Evolutionary conservation across 2,329 filamentous ascomycete species (phyloP).

Genomic region (Claviceps quebecensis): DNA sequence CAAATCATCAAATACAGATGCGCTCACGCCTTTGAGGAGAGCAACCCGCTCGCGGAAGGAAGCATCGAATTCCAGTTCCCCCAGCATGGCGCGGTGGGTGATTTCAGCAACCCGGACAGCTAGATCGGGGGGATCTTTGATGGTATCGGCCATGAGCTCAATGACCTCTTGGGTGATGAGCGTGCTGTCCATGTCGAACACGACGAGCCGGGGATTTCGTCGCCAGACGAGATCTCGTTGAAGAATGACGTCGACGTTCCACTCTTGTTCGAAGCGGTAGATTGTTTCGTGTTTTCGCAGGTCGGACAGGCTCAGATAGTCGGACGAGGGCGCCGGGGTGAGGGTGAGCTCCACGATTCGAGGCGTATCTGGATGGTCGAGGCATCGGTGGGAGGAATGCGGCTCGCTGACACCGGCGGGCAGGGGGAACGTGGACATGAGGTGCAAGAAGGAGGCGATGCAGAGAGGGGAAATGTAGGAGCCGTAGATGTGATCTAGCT

Average conservation of each 20-base stretch:
- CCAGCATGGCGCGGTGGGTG: constrained; percentile 87
- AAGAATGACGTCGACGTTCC: constrained; percentile 74
- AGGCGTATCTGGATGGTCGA: constrained; percentile 46
- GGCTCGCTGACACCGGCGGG: constrained; percentile 36
- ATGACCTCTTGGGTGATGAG: constrained; percentile 97
- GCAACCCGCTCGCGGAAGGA: constrained; percentile 70
- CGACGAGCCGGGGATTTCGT: constrained; percentile 69
- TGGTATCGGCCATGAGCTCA: constrained; percentile 76
- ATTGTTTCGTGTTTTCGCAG: constrained; percentile 69
- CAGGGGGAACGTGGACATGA: constrained; percentile 49
- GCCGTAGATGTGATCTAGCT: constrained; percentile 51
- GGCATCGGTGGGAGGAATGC: constrained; percentile 48
- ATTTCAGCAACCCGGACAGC: constrained; percentile 74
- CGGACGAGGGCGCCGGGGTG: constrained; percentile 42
- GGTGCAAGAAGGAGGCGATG: constrained; percentile 50
- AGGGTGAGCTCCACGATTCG: constrained; percentile 53
- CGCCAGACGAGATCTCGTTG: constrained; percentile 62
- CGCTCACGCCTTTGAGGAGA: constrained; percentile 68
- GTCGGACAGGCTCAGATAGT: constrained; percentile 53
- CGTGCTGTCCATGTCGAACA: constrained; percentile 98
- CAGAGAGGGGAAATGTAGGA: constrained; percentile 52
- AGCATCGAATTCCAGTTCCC: constrained; percentile 81
- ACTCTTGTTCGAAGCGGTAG: constrained; percentile 73
- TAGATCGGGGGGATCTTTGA: constrained; percentile 55
- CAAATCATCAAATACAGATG: constrained; percentile 65